A percentile compares a stretch with the other conserved stretches of the same genome.
These are phyloP conservation scores for Poterioochromonas sp. DNA, from an alignment of 352 stramenopile species.

Conservation along the genomic window DNA sequence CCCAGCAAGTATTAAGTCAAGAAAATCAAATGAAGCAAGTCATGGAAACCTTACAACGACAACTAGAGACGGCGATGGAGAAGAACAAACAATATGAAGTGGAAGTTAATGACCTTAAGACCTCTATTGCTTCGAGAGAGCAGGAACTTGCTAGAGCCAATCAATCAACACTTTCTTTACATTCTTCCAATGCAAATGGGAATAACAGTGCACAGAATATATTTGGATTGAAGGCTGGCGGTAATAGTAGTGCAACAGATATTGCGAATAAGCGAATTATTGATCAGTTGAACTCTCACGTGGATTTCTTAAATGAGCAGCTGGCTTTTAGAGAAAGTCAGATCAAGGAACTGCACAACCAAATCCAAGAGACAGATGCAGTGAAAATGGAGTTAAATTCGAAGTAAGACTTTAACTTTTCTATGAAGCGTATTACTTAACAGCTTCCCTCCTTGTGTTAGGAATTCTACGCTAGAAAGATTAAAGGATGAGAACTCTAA, in stretches of 20 bases:
- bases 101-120: not conserved
- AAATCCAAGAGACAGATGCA: not conserved
- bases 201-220: too few species aligned
- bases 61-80: not conserved
- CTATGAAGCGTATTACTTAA: not conserved
- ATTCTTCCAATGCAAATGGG: too few species aligned
- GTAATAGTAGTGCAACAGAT: not conserved
- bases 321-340: constrained; percentile 16
- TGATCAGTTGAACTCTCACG: constrained; percentile 23
- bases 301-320: constrained; percentile 28
- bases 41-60: not conserved
- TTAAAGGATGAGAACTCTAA: not conserved
- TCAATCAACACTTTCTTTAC: too few species aligned
- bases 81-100: not conserved
- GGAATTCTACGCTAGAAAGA: not conserved
- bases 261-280: constrained; percentile 19
- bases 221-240: too few species aligned
- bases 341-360: not conserved
- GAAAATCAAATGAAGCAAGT: too few species aligned
- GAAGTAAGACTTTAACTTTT: not conserved
- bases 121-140: not conserved
- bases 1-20: too few species aligned
- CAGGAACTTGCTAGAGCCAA: not conserved
- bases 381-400: not conserved
- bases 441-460: not conserved